Conservation (phyloP, 768 basidiomycete species). For the Leucogyrophana mollusca region DNA sequence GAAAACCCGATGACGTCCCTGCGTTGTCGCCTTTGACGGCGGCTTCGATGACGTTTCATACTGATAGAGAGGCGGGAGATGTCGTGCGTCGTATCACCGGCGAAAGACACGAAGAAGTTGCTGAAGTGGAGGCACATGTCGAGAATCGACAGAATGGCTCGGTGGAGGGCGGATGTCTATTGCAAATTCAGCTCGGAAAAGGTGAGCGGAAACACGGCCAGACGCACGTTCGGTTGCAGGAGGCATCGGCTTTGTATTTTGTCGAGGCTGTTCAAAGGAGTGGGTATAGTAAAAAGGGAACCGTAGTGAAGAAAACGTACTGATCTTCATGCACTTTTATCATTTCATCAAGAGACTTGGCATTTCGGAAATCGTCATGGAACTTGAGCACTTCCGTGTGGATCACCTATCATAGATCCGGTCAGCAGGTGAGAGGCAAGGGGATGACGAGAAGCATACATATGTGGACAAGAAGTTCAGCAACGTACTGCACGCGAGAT, state of each 20-base stretch:
- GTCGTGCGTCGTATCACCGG: conserved; percentile 62
- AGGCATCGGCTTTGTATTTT: conserved; percentile 63
- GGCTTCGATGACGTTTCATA: conserved; percentile 60
- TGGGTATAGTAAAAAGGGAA: not conserved
- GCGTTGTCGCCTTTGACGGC: conserved; percentile 52
- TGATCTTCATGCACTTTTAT: conserved; percentile 66
- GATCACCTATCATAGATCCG: conserved; percentile 50
- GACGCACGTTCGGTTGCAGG: conserved; percentile 55
- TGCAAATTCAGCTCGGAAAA: not conserved
- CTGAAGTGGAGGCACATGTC: conserved; percentile 76
- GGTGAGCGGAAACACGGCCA: not conserved
- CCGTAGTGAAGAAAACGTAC: conserved; percentile 41
- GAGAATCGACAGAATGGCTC: conserved; percentile 64
- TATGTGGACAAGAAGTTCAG: conserved; percentile 73
- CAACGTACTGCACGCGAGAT: conserved; percentile 44
- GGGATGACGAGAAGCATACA: conserved; percentile 38
- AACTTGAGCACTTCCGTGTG: conserved; percentile 62
- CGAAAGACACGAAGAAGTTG: conserved; percentile 57
- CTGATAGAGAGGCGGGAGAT: conserved; percentile 47
- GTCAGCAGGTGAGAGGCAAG: not conserved
- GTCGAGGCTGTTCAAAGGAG: conserved; percentile 44
- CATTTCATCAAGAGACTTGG: conserved; percentile 74
- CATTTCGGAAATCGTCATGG: conserved; percentile 50
- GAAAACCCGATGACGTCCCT: conserved; percentile 65
- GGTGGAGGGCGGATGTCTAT: conserved; percentile 64